Base-by-base conservation (phyloP, 2,329 filamentous ascomycete species). In the Apiospora saccharicola region DNA sequence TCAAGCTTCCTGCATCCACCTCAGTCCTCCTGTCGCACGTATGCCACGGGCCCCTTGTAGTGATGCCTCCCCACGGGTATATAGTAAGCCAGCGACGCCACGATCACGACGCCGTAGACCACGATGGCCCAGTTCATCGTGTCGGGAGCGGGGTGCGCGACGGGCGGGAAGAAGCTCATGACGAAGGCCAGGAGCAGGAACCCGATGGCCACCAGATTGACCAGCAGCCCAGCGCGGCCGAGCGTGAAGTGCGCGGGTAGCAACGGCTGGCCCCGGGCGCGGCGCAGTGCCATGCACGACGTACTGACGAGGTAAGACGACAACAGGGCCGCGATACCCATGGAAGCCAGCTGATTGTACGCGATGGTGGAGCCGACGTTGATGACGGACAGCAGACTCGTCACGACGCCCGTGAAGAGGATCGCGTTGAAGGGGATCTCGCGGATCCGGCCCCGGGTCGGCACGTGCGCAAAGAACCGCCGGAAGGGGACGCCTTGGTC, bases 321-420 rank as follows among this genome's bases (percentile, higher is more conserved):
- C 68, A 89, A 85, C 22, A 89, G 82, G 1, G 85, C 84, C 46
- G 83, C 85, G 69, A 87, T 82, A 37, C 84, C 84, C 16, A 90
- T 81, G 1, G 86, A 88, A n/a, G 86, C 83, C 74, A 89, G 84
- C 71, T 85, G 86, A 75, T 88, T 86, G 78, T 89, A 87, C 5
- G 86, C 87, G 8, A 83, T 82, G 2, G 82, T 79, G n/a, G 84
- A 87, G 51, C 85, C 86, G 71, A 88, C 84, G 78, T 86, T 87
- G 80, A 88, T 88, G 71, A 87, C 79, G 0, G 83, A 83, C 10
- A 87, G 79, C 12, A 86, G 77, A 13, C 80, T 76, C 0, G 86
- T 86, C 41, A 84, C 82, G 4, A 82, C 80, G 57, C 84, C 87
- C 22, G 85, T 86, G 70, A 87, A 81, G 75, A 85, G 85, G 76